Base-by-base conservation (phyloP, 2,329 filamentous ascomycete genomes). In the Pseudogymnoascus sp. region DNA sequence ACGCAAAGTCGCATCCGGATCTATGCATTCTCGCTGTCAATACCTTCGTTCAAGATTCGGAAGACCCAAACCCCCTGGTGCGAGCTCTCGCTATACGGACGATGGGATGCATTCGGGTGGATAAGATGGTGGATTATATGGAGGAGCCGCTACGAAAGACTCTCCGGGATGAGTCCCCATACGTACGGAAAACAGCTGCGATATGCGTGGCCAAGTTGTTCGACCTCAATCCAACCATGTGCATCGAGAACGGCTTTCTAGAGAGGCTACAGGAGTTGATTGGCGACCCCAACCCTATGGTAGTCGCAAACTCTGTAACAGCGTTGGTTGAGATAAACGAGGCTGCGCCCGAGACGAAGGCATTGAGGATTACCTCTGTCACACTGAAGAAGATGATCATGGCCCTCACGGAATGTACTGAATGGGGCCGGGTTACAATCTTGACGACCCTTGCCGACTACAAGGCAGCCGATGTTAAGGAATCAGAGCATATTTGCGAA, bases 101-200 rank as follows among this genome's bases (percentile, higher is more conserved):
- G 35, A 99, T 99, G 95, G 95, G 95, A 42, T 97, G 95, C 73
- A 97, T 99, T 71, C 83, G 95, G 63, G 95, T 99, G 63, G 95
- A 97, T 70, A 99, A 99, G 78, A 99, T 99, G 91, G 91, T 97
- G 68, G 95, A 99, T 75, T 99, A 99, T 76, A 97, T 99, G 93
- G 95, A 97, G 76, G 95, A 99, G 73, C 95, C 95, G 13, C 78
- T 99, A 67, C 86, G 95, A 70, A 99, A 99, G 79, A 99, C 95
- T 11, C 80, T 99, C 69, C 87, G 92, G 76, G 95, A 99, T 78
- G 95, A 99, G 77, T 97, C 93, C 59, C 95, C 95, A 0, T 99
- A 99, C 76, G 95, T 99, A 65, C 90, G 95, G 70, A 99, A 99
- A 80, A 99, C 95, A 1, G 95, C 95, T 46, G 95, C 93, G 42